These are phyloP conservation scores for Colletotrichum sp. DNA, from an alignment of 2,329 filamentous ascomycete genomes.

Conservation along the genomic window DNA sequence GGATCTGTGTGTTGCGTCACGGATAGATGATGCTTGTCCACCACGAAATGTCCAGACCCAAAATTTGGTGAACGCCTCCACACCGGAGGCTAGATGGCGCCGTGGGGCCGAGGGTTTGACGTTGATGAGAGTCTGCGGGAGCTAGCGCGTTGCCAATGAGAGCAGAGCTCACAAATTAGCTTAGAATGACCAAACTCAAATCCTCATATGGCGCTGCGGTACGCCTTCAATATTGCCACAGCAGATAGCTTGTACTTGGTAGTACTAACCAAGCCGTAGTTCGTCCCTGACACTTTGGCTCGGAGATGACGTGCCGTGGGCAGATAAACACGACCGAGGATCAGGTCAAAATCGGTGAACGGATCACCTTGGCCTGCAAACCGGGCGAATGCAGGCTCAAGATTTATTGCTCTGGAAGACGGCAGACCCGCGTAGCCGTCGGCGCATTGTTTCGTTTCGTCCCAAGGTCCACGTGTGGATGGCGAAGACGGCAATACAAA, in stretches of 20 bases:
- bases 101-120: slow-evolving; percentile 16
- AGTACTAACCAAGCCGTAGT: background rate
- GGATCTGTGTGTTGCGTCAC: background rate
- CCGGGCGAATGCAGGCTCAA: background rate
- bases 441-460: slow-evolving; percentile 19
- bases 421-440: background rate
- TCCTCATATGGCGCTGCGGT: background rate
- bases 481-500: background rate
- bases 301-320: background rate
- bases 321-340: background rate
- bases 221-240: background rate
- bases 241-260: background rate
- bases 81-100: background rate
- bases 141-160: slow-evolving; percentile 1
- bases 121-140: slow-evolving; percentile 1
- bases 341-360: background rate
- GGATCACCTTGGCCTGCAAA: background rate
- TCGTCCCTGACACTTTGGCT: background rate
- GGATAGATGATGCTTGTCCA: background rate
- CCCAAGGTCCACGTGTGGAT: slow-evolving; percentile 12
- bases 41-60: background rate
- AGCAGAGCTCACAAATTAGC: background rate
- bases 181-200: background rate
- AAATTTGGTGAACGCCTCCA: background rate
- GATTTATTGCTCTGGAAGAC: background rate